Percentiles rank a stretch among this genome's conserved stretches.
These are phyloP conservation scores for Solanum gandarillasii DNA, from an alignment of 257 asterid genomes.

Conservation along the genomic window DNA sequence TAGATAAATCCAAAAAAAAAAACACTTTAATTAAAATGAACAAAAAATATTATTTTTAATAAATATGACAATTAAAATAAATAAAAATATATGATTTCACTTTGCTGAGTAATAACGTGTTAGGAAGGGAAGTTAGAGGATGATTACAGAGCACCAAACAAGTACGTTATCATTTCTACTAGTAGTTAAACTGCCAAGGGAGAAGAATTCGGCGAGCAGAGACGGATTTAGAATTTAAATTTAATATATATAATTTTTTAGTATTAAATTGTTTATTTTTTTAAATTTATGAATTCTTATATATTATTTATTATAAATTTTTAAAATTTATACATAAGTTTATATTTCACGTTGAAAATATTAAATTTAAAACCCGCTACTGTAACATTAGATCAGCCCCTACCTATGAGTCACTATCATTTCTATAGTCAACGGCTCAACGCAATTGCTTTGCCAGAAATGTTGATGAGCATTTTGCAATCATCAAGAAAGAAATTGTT, in stretches of 20 bases:
- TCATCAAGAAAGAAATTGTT: not conserved
- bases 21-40: not conserved
- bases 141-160: not conserved
- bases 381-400: too few species aligned
- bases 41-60: too few species aligned
- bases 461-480: not conserved
- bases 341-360: too few species aligned
- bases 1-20: too few species aligned
- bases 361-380: too few species aligned
- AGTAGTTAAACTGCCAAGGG: not conserved
- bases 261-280: too few species aligned
- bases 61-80: not conserved
- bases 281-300: too few species aligned
- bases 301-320: too few species aligned
- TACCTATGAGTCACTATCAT: not conserved
- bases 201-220: not conserved
- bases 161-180: not conserved
- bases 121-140: not conserved
- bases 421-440: not conserved
- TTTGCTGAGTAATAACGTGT: not conserved
- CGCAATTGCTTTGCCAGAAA: not conserved
- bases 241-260: too few species aligned
- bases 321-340: too few species aligned
- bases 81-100: not conserved
- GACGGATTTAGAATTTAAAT: too few species aligned